A percentile compares a stretch with the other conserved stretches of the same genome.
Conservation (phyloP, 129 eudicot genomes). For the Heracleum sosnowskyi region DNA sequence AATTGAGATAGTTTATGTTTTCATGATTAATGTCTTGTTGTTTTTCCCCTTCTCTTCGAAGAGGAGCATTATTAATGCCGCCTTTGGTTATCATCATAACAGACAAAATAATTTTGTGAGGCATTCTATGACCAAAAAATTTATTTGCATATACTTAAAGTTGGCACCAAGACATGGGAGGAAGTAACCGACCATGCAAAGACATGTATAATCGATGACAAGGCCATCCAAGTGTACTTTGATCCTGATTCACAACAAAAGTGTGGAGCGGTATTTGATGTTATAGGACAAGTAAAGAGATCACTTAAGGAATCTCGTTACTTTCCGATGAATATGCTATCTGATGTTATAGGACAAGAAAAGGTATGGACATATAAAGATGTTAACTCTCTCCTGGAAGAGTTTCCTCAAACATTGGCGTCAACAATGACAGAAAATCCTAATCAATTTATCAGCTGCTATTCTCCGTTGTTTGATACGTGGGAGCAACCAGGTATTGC, state of each 20-base stretch:
- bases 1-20: too few species aligned
- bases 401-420: conserved; percentile 6
- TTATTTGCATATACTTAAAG: background rate
- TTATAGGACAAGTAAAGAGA: conserved; percentile 44
- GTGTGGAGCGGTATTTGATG: conserved; percentile 33
- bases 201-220: conserved; percentile 27
- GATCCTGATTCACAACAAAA: conserved; percentile 10
- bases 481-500: background rate
- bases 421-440: conserved; percentile 6
- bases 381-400: conserved; percentile 11
- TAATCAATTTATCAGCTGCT: background rate
- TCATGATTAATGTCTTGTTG: too few species aligned
- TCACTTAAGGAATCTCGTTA: conserved; percentile 15
- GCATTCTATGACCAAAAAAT: background rate
- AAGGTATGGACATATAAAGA: conserved; percentile 23
- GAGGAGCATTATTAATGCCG: background rate
- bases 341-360: conserved; percentile 27
- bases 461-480: background rate
- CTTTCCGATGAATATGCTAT: conserved; percentile 15
- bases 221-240: conserved; percentile 19
- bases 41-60: too few species aligned
- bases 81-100: background rate
- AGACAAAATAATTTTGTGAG: background rate
- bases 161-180: conserved; percentile 26
- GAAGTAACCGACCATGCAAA: conserved; percentile 39